A percentile compares a stretch with the other conserved stretches of the same genome.
Evolutionary conservation across 2,329 filamentous ascomycete species (phyloP).

Genomic region (Gyromitra esculenta): DNA sequence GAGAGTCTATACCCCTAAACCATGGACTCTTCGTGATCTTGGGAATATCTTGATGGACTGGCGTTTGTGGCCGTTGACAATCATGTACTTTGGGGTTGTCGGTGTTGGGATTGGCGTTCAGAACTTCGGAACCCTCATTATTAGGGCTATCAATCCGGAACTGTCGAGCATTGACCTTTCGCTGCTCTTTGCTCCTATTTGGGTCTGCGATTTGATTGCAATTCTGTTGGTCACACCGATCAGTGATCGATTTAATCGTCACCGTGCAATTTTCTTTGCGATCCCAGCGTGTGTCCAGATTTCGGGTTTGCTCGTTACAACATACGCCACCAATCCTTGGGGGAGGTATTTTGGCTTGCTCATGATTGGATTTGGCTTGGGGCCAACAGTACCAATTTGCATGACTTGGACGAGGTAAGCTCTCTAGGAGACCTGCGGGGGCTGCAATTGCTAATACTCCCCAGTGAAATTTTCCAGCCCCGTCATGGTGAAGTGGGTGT

Average conservation of each 20-base stretch:
- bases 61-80: constrained; percentile 82
- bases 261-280: constrained; percentile 83
- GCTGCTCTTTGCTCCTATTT: constrained; percentile 87
- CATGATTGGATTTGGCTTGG: constrained; percentile 88
- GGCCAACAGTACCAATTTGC: constrained; percentile 88
- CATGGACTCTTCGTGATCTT: constrained; percentile 79
- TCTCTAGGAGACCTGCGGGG: background rate
- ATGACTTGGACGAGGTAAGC: constrained; percentile 83
- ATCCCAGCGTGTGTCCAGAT: constrained; percentile 81
- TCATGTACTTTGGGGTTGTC: constrained; percentile 97
- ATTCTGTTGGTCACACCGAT: constrained; percentile 86
- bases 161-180: constrained; percentile 80
- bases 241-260: constrained; percentile 84
- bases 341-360: constrained; percentile 87
- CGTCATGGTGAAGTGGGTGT: constrained; percentile 92
- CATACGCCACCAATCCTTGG: constrained; percentile 80
- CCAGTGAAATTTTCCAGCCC: constrained; percentile 80
- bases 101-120: constrained; percentile 91
- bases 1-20: constrained; percentile 78
- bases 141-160: constrained; percentile 76
- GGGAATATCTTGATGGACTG: constrained; percentile 79
- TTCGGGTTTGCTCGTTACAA: constrained; percentile 79
- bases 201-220: constrained; percentile 89
- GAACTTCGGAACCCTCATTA: constrained; percentile 87
- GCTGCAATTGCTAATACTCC: constrained; percentile 9